Base-by-base conservation (phyloP, 2,329 filamentous ascomycete species). In the Aspergillus viridinutans region DNA sequence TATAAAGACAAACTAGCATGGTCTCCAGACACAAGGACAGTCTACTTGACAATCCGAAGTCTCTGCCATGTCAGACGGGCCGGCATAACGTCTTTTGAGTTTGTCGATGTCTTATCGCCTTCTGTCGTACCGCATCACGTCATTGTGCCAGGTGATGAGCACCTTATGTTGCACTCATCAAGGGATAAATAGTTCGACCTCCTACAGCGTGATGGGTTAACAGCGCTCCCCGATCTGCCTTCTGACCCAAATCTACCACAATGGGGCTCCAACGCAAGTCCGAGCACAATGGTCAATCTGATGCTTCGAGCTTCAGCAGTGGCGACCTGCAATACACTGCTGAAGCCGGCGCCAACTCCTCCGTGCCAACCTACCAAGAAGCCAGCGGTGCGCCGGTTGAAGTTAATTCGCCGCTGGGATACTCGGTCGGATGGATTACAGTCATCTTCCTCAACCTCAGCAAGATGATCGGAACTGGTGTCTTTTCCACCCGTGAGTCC, bases 331-430 rank as follows among this genome's bases (percentile, higher is more conserved):
- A 62, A 2, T 64, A 56, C 49, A 62, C 60, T 20, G 55, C 55
- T 21, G 58, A 56, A n/a, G 57, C 54, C 3, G 62, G 62, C 1
- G 40, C 43, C 1, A 86, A 86, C 61, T 78, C 75, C 17, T 73
- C 78, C 4, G 70, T 75, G 50, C 71, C 76, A 1, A 79, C 81
- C 0, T 85, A 85, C 61, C 84, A 87, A 63, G 85, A 87, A 65
- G 83, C 82, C 0, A 77, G 78, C 7, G 85, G 85, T 40, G 85
- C 85, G 0, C 85, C 85, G 0, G 82, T 87, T 3, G 85, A 87
- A 67, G 72, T 71, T 1, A 64, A 77, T 2, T 86, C 83, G 0
- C 84, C 85, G 0, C 70, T 88, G 2, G 85, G 84, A 0, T 85
- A 86, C 59, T 72, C 81, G 10, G 84, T 87, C 17, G 79, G 80